Conservation (phyloP, 2,329 filamentous ascomycete species). For the Beauveria asiatica region DNA sequence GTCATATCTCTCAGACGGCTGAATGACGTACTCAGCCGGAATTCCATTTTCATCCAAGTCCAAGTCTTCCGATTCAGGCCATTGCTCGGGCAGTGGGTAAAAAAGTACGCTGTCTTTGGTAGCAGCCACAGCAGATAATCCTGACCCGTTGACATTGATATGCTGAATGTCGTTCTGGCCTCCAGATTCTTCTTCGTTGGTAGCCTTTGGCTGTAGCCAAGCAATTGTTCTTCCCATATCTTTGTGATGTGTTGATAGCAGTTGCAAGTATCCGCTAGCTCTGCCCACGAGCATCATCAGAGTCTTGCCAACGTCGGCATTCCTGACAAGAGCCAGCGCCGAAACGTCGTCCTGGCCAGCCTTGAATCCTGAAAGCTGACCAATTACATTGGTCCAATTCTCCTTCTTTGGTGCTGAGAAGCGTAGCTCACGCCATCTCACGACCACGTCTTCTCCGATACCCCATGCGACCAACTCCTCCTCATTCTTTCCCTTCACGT, state of each 20-base stretch:
- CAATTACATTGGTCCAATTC: constrained; percentile 17
- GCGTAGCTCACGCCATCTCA: constrained; percentile 25
- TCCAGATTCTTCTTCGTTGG: not conserved
- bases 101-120: constrained; percentile 14
- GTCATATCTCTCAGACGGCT: not conserved
- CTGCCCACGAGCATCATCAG: constrained; percentile 30
- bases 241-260: constrained; percentile 27
- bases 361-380: constrained; percentile 24
- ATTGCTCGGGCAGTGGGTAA: constrained; percentile 9
- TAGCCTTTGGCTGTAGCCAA: constrained; percentile 12
- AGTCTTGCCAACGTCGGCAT: constrained; percentile 10
- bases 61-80: not conserved
- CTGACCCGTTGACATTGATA: constrained; percentile 11
- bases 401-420: constrained; percentile 8
- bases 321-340: constrained; percentile 28
- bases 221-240: constrained; percentile 19
- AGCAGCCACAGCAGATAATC: constrained; percentile 12
- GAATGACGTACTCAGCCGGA: not conserved
- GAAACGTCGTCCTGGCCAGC: constrained; percentile 35
- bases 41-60: not conserved
- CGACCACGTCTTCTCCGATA: constrained; percentile 35
- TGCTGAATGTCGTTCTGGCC: constrained; percentile 13
- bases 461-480: constrained; percentile 37
- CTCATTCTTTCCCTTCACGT: not conserved
- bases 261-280: constrained; percentile 32